These are phyloP conservation scores for Desmodesmus armatus DNA, from an alignment of 139 green algal genomes.

Conservation along the genomic window DNA sequence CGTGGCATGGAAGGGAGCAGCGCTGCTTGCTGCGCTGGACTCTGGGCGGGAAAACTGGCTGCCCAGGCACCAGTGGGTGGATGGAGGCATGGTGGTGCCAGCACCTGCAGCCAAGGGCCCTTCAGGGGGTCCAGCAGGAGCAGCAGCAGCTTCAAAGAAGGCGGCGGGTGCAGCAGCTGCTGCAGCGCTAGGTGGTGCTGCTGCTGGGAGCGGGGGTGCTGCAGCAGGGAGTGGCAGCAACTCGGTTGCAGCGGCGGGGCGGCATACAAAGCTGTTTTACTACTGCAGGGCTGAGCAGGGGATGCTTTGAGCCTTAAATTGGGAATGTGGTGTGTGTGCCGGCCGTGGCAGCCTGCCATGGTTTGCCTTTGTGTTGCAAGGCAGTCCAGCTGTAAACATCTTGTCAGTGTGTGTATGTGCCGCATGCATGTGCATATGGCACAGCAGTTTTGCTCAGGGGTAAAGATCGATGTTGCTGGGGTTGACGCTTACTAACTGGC, in stretches of 20 bases:
- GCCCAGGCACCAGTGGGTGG: constrained; percentile 31
- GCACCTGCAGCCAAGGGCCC: background rate
- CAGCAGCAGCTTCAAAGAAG: background rate
- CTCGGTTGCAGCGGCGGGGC: constrained; percentile 8
- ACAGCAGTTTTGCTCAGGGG: too few species aligned
- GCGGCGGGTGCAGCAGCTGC: background rate
- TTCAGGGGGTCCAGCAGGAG: background rate
- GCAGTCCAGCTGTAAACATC: too few species aligned
- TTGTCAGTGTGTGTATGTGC: too few species aligned
- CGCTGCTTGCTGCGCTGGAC: constrained; percentile 32
- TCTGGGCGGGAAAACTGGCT: constrained; percentile 30
- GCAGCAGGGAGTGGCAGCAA: background rate
- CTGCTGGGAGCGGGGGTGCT: background rate
- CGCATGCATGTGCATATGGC: too few species aligned
- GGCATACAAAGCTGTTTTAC: constrained; percentile 37
- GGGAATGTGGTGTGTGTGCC: too few species aligned
- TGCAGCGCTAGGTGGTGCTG: background rate
- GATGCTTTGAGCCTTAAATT: too few species aligned
- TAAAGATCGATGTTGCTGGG: too few species aligned
- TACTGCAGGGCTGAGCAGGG: constrained; percentile 22
- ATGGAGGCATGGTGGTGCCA: constrained; percentile 14
- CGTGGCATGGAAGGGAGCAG: constrained; percentile 20
- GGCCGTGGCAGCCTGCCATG: too few species aligned
- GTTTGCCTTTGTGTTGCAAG: too few species aligned
- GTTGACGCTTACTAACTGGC: too few species aligned